phyloP scores from a whole-genome alignment of 805 yeast genomes.

The Ogataea populi-albae region DNA sequence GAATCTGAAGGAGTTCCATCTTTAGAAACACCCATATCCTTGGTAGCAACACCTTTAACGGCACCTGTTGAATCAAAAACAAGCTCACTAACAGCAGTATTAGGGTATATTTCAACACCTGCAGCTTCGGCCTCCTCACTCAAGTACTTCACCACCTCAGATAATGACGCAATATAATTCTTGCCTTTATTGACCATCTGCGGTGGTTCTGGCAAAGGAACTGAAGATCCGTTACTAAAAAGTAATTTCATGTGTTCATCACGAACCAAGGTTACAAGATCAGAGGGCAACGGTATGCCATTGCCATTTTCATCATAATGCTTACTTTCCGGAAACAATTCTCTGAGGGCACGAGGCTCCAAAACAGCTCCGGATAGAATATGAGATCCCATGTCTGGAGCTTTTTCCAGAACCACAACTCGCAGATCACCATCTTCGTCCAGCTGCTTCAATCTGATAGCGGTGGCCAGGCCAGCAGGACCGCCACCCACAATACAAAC shows the following conservation, averaged over 20 bases:
- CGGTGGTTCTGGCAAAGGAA: constrained; percentile 90
- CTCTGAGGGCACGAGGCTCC: constrained; percentile 85
- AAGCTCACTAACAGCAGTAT: constrained; percentile 80
- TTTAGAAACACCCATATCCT: constrained; percentile 82
- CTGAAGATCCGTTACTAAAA: constrained; percentile 48
- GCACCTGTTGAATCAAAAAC: constrained; percentile 58
- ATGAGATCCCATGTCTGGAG: constrained; percentile 90
- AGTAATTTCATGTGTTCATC: constrained; percentile 72
- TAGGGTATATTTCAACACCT: constrained; percentile 92
- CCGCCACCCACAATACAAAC: constrained; percentile 98
- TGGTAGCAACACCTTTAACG: constrained; percentile 89
- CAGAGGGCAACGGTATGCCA: constrained; percentile 76
- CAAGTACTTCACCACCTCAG: constrained; percentile 75
- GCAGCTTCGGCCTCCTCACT: constrained; percentile 87
- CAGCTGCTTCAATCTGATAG: constrained; percentile 82
- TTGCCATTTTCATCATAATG: constrained; percentile 45
- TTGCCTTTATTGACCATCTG: constrained; percentile 78
- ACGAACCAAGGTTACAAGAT: constrained; percentile 70
- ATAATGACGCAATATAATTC: constrained; percentile 82
- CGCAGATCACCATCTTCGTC: constrained; percentile 66
- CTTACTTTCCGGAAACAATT: constrained; percentile 72
- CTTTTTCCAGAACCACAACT: constrained; percentile 88
- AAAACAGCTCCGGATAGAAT: constrained; percentile 91
- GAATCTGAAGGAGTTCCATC: constrained; percentile 72
- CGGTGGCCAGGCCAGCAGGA: constrained; percentile 95